Evolutionary conservation across 2,329 filamentous ascomycete genomes (phyloP), one percentile per base, ranked within the genome.

Genomic region (Stromatinia cepivora): DNA sequence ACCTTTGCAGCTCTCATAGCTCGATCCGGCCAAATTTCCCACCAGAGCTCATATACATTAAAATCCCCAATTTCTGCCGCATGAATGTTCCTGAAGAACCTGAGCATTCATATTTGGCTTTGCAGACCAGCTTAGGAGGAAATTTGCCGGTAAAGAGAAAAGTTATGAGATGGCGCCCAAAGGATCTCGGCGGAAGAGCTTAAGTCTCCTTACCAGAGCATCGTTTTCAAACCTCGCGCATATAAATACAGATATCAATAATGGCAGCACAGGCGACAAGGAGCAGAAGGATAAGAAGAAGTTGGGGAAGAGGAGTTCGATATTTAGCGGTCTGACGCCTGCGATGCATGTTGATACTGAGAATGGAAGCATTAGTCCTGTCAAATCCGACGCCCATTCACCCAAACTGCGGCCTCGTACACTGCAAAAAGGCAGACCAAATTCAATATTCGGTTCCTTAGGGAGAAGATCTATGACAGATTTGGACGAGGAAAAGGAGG

Each of bases 361-460:
- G 22, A 71, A 71, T 34, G 75, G 75, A 70, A 69, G 52, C 31
- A 25, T 70, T 65, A 76, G 73, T 68, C 74, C 76, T 31, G 52
- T 71, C 1, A 71, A 70, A 48, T 73, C 69, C 61, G 72, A 71
- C 17, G 70, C 62, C 22, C 66, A 72, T 52, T 76, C 77, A 3
- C 73, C 76, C 3, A 75, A 74, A 57, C 11, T 73, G 22, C 75
- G 76, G 53, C 73, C 75, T 34, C 72, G 75, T 69, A 76, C 74
- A 2, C 70, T 78, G 11, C 75, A 77, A 63, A 79, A 78, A 64
- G 73, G 70, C 17, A 71, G 77, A 52, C 77, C 78, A 50, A 70
- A 72, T 42, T 78, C 77, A 15, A 71, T 78, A 36, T 78, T 79
- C 70, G 78, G 78, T 6, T 78, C 77, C 52, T 61, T 79, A 52